Evolutionary conservation across 2,329 filamentous ascomycete species (phyloP).

Genomic region (Paraphoma chrysanthemicola): DNA sequence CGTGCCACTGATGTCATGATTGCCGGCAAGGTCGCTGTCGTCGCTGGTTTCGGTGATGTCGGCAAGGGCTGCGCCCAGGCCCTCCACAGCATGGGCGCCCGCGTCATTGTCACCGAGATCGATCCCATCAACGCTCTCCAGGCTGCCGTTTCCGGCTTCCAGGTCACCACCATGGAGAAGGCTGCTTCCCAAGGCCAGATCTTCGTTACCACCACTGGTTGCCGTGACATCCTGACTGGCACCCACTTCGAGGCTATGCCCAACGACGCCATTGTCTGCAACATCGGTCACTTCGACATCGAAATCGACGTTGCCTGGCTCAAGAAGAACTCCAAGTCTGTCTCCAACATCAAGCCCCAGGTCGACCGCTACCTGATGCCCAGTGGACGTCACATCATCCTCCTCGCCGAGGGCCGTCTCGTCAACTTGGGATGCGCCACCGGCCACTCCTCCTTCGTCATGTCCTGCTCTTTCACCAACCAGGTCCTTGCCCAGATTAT

Average conservation of each 20-base stretch:
- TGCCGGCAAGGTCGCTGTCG: slow-evolving; percentile 97
- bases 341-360: slow-evolving; percentile 99
- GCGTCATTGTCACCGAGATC: slow-evolving; percentile 94
- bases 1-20: slow-evolving; percentile 99
- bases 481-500: slow-evolving; percentile 99
- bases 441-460: slow-evolving; percentile 99
- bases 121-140: slow-evolving; percentile 99
- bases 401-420: slow-evolving; percentile 96
- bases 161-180: slow-evolving; percentile 98
- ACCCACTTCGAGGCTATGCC: slow-evolving; percentile 93
- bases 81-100: slow-evolving; percentile 95
- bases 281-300: slow-evolving; percentile 99
- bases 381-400: slow-evolving; percentile 95
- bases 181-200: slow-evolving; percentile 89
- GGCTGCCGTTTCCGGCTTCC: slow-evolving; percentile 95
- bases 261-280: slow-evolving; percentile 99
- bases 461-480: slow-evolving; percentile 99
- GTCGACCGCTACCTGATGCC: slow-evolving; percentile 97
- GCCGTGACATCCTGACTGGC: slow-evolving; percentile 94
- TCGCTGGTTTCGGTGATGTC: slow-evolving; percentile 98
- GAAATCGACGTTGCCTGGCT: slow-evolving; percentile 99
- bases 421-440: slow-evolving; percentile 99
- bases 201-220: slow-evolving; percentile 98
- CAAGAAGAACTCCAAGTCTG: slow-evolving; percentile 92
- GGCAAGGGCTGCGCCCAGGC: slow-evolving; percentile 98